Percentiles rank a stretch among this genome's conserved stretches.
Conservation (phyloP, 257 asterid species). For the Solanum phureja region DNA sequence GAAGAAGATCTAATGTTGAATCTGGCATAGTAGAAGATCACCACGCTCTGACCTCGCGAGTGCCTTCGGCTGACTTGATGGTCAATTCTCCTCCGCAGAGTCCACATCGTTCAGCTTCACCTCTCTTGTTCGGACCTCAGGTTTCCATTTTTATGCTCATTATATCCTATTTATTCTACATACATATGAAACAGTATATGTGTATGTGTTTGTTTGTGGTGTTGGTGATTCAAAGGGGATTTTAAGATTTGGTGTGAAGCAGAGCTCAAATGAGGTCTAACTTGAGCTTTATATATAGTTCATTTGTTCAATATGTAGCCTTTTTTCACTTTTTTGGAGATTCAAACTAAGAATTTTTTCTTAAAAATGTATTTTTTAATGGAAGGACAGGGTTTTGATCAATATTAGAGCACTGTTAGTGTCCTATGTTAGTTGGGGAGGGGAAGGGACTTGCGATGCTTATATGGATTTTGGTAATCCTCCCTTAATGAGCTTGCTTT, state of each 20-base stretch:
- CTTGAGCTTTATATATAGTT: not conserved
- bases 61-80: conserved; percentile 58
- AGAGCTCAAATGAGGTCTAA: not conserved
- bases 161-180: not conserved
- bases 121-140: conserved; percentile 59
- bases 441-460: not conserved
- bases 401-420: not conserved
- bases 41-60: conserved; percentile 31
- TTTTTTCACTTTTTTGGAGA: not conserved
- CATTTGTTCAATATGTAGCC: not conserved
- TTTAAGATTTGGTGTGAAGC: not conserved
- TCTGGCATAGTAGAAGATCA: not conserved
- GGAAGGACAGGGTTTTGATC: not conserved
- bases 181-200: not conserved
- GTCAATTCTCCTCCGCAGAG: conserved; percentile 55
- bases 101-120: conserved; percentile 44
- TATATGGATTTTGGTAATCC: not conserved
- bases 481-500: not conserved
- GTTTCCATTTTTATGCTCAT: conserved; percentile 9
- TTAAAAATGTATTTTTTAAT: not conserved
- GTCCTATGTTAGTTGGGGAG: not conserved
- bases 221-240: not conserved
- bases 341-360: not conserved
- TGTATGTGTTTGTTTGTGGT: not conserved
- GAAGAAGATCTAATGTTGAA: conserved; percentile 14